These are phyloP conservation scores for Daldinia childiae DNA, from an alignment of 495 filamentous ascomycete species.

Conservation along the genomic window DNA sequence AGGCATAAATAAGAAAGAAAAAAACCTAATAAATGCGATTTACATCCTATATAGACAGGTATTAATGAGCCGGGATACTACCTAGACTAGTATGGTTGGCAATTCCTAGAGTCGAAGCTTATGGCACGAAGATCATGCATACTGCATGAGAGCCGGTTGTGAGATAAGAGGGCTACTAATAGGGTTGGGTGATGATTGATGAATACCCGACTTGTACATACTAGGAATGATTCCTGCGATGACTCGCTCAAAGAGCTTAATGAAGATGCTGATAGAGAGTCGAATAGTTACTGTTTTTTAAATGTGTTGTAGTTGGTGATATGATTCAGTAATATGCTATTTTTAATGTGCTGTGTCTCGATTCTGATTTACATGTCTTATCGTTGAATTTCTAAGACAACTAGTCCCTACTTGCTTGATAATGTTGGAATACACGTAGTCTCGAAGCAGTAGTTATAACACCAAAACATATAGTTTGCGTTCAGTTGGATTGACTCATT, in stretches of 20 bases:
- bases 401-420: neutral
- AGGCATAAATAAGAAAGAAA: constrained; percentile 67
- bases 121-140: constrained; percentile 36
- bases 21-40: constrained; percentile 28
- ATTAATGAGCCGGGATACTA: constrained; percentile 22
- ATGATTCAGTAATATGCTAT: neutral
- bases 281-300: neutral
- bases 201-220: constrained; percentile 45
- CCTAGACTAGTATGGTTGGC: constrained; percentile 19
- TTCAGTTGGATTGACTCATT: too few species aligned
- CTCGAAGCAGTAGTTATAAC: too few species aligned
- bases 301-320: neutral
- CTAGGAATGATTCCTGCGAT: constrained; percentile 28
- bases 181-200: constrained; percentile 28
- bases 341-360: neutral
- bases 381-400: neutral
- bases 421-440: neutral
- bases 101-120: constrained; percentile 22
- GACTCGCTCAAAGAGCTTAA: constrained; percentile 32
- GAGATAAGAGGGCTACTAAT: constrained; percentile 39
- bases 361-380: neutral
- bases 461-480: too few species aligned
- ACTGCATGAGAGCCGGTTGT: constrained; percentile 24
- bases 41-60: constrained; percentile 36
- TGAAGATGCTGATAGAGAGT: constrained; percentile 21